These are phyloP conservation scores for Dendrothele bispora DNA, from an alignment of 768 basidiomycete genomes.

Conservation along the genomic window DNA sequence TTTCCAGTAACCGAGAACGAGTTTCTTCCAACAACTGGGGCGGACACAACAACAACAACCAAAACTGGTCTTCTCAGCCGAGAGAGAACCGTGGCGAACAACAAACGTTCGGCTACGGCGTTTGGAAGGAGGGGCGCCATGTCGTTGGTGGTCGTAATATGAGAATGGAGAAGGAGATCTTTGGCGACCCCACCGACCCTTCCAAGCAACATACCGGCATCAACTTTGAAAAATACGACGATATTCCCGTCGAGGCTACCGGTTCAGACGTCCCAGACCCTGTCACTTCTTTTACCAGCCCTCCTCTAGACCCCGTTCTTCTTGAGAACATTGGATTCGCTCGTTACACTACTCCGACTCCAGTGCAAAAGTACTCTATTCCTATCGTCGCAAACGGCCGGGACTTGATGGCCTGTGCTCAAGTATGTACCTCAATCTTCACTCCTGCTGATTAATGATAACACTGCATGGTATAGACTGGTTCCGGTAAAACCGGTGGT, in stretches of 20 bases:
- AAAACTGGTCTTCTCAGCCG: slow-evolving; percentile 41
- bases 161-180: slow-evolving; percentile 95
- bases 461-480: slow-evolving; percentile 61
- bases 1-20: slow-evolving; percentile 39
- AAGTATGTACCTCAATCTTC: slow-evolving; percentile 45
- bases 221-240: slow-evolving; percentile 99
- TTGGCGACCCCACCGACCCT: slow-evolving; percentile 83
- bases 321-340: slow-evolving; percentile 93
- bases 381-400: slow-evolving; percentile 91
- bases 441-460: slow-evolving; percentile 14
- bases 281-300: slow-evolving; percentile 79
- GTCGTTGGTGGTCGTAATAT: slow-evolving; percentile 79
- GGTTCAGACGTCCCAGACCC: slow-evolving; percentile 97
- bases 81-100: slow-evolving; percentile 42
- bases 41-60: slow-evolving; percentile 31
- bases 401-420: slow-evolving; percentile 94
- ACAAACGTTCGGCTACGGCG: slow-evolving; percentile 59
- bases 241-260: slow-evolving; percentile 98
- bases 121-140: slow-evolving; percentile 90
- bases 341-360: slow-evolving; percentile 93
- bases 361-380: slow-evolving; percentile 99
- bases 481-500: slow-evolving; percentile 98
- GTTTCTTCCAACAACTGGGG: slow-evolving; percentile 41
- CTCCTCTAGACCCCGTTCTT: slow-evolving; percentile 90
- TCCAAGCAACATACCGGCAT: slow-evolving; percentile 94